phyloP scores from a whole-genome alignment of 1,139 yeast genomes.

The Pichia sp. region DNA sequence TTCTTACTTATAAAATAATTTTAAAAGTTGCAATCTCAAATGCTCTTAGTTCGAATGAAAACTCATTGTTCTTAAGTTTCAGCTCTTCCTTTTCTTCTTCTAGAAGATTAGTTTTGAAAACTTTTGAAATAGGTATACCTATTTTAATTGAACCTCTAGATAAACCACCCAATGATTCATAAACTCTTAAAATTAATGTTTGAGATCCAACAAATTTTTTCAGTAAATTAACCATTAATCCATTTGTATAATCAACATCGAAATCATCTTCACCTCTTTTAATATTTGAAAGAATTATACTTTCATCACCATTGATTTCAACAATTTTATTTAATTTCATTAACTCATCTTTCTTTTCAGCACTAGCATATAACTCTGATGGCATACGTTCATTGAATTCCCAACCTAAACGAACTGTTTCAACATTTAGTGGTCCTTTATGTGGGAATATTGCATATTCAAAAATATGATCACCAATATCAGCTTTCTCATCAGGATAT shows the following conservation, averaged over 20 bases:
- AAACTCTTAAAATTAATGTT: constrained; percentile 64
- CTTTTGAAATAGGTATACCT: constrained; percentile 37
- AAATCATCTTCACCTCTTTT: constrained; percentile 86
- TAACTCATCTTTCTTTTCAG: constrained; percentile 10
- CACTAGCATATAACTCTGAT: constrained; percentile 16
- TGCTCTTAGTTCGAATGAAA: constrained; percentile 50
- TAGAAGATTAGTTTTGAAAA: constrained; percentile 57
- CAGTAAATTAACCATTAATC: constrained; percentile 32
- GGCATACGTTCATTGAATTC: constrained; percentile 57
- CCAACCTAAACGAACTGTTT: constrained; percentile 68
- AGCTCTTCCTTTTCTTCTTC: constrained; percentile 54
- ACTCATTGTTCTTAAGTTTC: constrained; percentile 28
- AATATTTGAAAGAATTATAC: constrained; percentile 64
- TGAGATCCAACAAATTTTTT: constrained; percentile 37
- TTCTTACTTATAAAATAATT: constrained; percentile 30
- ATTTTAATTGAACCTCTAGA: constrained; percentile 43
- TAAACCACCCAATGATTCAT: constrained; percentile 81
- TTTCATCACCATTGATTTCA: constrained; percentile 39
- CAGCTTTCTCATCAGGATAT: constrained; percentile 88
- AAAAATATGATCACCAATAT: constrained; percentile 82
- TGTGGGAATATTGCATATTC: constrained; percentile 85
- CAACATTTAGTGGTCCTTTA: constrained; percentile 50
- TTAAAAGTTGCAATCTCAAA: constrained; percentile 73
- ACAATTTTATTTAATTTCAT: constrained; percentile 20
- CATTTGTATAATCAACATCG: constrained; percentile 33